Base-by-base conservation (phyloP, 768 basidiomycete species). In the Lactifluus volemus region DNA sequence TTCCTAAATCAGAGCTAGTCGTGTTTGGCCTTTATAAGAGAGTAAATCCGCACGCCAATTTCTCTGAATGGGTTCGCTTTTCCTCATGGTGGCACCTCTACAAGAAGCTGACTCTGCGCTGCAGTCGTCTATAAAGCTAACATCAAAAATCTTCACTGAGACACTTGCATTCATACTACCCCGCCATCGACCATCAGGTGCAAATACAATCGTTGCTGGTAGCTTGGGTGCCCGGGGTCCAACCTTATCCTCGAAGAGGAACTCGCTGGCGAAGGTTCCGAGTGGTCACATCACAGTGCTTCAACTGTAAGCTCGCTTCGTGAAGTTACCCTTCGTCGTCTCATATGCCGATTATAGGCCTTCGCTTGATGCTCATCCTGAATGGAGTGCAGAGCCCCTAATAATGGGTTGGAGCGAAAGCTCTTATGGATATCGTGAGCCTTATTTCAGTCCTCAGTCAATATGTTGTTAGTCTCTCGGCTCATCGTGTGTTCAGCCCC, bases 401-500 rank as follows among this genome's bases (percentile, higher is more conserved):
- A 17, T 65, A 5, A 49, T 58, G 56, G 61, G 56, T 30, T 58
- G 61, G 56, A 48, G 61, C 19, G 61, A 63, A 38, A 53, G 56
- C 25, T 53, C 61, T 39, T 54, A 50, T 29, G 61, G 53, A 19
- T 51, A 51, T 19, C 51, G 61, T 65, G 25, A 30, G 51, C 29
- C 29, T 7, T 63, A 19, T 19, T 63, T 38, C 36, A 29, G 15
- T 47, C 4, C n/a, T 2, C 14, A 36, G 29, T 25, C 25, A 25
- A 59, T 49, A 34, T 52, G n/a, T 15, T 38, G 10, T 42, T 38
- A 5, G 39, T 25, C 32, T 52, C 19, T 32, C 7, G 9, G 12
- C 11, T 25, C 48, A n/a, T 39, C 41, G 55, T 45, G 11, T 56
- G 34, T 29, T 15, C 63, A 91, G 88, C 86, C 59, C 85, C 87